A percentile compares a stretch with the other conserved stretches of the same genome.
Evolutionary conservation across 148 eudicot species (phyloP).

Genomic region (Silene latifolia): DNA sequence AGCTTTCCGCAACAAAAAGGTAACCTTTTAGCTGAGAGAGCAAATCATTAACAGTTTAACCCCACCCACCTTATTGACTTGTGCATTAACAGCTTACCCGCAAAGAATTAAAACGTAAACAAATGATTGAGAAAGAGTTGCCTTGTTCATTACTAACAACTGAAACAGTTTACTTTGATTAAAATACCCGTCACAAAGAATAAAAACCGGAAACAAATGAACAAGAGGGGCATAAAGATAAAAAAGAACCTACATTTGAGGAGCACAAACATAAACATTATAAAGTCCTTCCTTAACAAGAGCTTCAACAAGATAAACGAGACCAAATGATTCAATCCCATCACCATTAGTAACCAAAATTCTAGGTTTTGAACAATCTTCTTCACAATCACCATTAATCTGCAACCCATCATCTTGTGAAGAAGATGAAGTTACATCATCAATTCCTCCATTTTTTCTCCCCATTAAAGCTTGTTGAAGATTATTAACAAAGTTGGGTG

Average conservation of each 20-base stretch:
- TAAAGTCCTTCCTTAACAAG: slow-evolving; percentile 56
- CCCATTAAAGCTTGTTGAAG: slow-evolving; percentile 50
- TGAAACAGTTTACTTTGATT: too few species aligned
- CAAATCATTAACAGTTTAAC: too few species aligned
- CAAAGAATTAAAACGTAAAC: slow-evolving; percentile 1
- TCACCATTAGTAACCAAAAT: slow-evolving; percentile 81
- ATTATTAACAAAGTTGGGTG: slow-evolving; percentile 57
- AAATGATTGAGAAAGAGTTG: not conserved
- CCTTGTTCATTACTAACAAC: too few species aligned
- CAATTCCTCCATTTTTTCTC: slow-evolving; percentile 39
- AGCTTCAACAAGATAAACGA: slow-evolving; percentile 58
- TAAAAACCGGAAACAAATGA: too few species aligned
- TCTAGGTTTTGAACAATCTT: slow-evolving; percentile 43
- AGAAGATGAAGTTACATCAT: slow-evolving; percentile 30
- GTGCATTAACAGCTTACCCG: too few species aligned
- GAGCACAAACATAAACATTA: slow-evolving; percentile 74
- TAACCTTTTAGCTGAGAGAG: not conserved
- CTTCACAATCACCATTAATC: slow-evolving; percentile 16
- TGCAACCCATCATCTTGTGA: slow-evolving; percentile 18
- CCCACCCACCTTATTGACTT: too few species aligned
- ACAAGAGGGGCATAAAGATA: not conserved
- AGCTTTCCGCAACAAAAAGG: not conserved
- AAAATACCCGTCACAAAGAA: too few species aligned
- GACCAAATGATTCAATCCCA: slow-evolving; percentile 77
- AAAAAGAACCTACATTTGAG: slow-evolving; percentile 62